Base-by-base conservation (phyloP, 139 green algal genomes). In the Auxenochlorella pyrenoidosa region DNA sequence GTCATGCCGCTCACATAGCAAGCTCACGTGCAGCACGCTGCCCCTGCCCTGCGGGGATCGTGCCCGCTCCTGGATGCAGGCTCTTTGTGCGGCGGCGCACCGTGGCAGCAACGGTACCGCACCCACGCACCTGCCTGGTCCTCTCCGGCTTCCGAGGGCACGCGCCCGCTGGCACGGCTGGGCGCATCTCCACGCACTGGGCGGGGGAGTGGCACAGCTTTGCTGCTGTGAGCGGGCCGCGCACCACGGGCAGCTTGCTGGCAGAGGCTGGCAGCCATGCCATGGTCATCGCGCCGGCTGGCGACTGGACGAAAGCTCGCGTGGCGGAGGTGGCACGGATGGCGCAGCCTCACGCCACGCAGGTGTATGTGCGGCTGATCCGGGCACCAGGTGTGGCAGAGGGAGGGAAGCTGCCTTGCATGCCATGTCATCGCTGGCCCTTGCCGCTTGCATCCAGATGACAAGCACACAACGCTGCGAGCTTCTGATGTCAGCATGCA, bases 231-330 rank as follows among this genome's bases (percentile, higher is more conserved):
- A 63, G 43, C 73, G 40, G 73, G 26, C 40, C 28, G 1, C 24
- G 73, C 26, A 40, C 24, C 63, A 44, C 15, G 68, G n/a, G 68
- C 68, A 43, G 30, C 65, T 16, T 4, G 30, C 30, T 34, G 30
- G 72, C 40, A 5, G 38, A 47, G 22, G 38, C 34, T 6, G 75
- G 75, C 75, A 34, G 75, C 75, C 75, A 81, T 43, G 59, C 40
- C 43, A 81, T 81, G 75, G 26, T 65, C 30, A 63, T 81, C 43
- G 75, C 75, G 15, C 75, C 75, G 3, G 75, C 75, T 18, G 75
- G 75, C 16, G 75, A 81, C 75, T 81, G 75, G 75, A 81, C 75
- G 43, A 40, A 30, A 5, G 75, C 41, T 0, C 75, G 75, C 75
- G 59, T 81, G 10, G 1, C 22, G 6, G 75, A 81, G 44, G 75